Percentiles rank a stretch among this genome's conserved stretches.
phyloP scores from a whole-genome alignment of 345 rosid species.

The Salix viminalis region DNA sequence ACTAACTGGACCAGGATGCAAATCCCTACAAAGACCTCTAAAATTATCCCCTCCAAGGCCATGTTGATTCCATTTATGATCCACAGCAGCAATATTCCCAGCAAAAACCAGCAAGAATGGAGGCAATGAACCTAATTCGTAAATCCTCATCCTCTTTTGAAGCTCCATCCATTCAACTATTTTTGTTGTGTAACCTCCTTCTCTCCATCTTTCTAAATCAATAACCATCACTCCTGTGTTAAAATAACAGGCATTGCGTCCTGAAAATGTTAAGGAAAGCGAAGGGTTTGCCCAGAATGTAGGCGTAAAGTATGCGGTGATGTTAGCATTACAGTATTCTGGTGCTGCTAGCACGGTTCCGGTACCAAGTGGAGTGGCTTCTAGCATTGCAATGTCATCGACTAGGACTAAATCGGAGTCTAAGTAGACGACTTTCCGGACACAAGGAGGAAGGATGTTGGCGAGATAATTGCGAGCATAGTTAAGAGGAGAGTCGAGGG shows the following conservation, averaged over 20 bases:
- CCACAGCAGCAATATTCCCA: constrained; percentile 36
- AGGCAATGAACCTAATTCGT: constrained; percentile 40
- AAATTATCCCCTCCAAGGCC: constrained; percentile 43
- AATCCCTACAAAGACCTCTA: constrained; percentile 29
- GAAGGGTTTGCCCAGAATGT: constrained; percentile 41
- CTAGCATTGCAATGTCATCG: constrained; percentile 34
- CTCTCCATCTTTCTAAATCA: constrained; percentile 32
- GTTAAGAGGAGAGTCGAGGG: constrained; percentile 42
- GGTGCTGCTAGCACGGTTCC: constrained; percentile 36
- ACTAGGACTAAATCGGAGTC: constrained; percentile 41
- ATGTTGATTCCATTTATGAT: constrained; percentile 43
- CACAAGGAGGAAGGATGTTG: constrained; percentile 26
- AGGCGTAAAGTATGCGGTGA: constrained; percentile 36
- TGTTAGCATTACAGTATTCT: constrained; percentile 39
- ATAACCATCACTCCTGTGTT: constrained; percentile 45
- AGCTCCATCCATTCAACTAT: constrained; percentile 46
- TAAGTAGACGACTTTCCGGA: constrained; percentile 28
- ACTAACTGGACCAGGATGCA: constrained; percentile 46
- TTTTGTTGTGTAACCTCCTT: constrained; percentile 32
- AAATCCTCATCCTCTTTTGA: constrained; percentile 42
- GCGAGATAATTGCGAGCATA: constrained; percentile 43
- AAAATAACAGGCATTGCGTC: constrained; percentile 36
- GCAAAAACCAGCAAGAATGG: constrained; percentile 41
- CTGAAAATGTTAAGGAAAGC: constrained; percentile 25
- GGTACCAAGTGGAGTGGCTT: constrained; percentile 24